A percentile compares a stretch with the other conserved stretches of the same genome.
These are phyloP conservation scores for Ogataea paraovalis DNA, from an alignment of 805 yeast species.

Conservation along the genomic window DNA sequence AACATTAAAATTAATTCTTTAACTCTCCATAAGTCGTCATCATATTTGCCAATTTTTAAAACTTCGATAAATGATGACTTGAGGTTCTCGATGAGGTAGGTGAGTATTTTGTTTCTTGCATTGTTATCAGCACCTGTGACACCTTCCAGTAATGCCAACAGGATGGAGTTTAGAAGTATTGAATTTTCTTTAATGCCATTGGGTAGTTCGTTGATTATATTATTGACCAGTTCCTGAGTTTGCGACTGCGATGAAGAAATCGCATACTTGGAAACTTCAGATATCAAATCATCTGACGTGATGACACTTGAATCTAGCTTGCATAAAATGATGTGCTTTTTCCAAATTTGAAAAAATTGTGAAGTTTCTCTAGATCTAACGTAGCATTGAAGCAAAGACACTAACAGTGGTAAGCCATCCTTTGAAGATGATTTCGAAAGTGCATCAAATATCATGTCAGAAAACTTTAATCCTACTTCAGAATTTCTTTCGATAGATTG, in stretches of 20 bases:
- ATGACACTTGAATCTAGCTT: slow-evolving; percentile 9
- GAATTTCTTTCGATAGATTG: slow-evolving; percentile 51
- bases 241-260: slow-evolving; percentile 46
- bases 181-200: slow-evolving; percentile 9
- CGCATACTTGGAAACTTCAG: slow-evolving; percentile 38
- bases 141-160: slow-evolving; percentile 38
- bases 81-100: slow-evolving; percentile 13
- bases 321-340: slow-evolving; percentile 9
- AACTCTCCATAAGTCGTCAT: slow-evolving; percentile 40
- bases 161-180: slow-evolving; percentile 27
- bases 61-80: slow-evolving; percentile 20
- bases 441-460: slow-evolving; percentile 30
- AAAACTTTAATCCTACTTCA: slow-evolving; percentile 49
- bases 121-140: slow-evolving; percentile 27
- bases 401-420: background rate
- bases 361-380: slow-evolving; percentile 55
- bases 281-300: slow-evolving; percentile 30
- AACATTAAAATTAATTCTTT: slow-evolving; percentile 45
- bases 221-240: slow-evolving; percentile 26
- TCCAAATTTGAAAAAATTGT: slow-evolving; percentile 47
- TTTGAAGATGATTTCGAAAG: background rate
- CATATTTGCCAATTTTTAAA: slow-evolving; percentile 15
- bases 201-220: slow-evolving; percentile 11
- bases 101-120: slow-evolving; percentile 22
- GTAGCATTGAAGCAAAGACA: slow-evolving; percentile 36